Evolutionary conservation across 2,329 filamentous ascomycete species (phyloP).

Genomic region (Colletotrichum destructivum): DNA sequence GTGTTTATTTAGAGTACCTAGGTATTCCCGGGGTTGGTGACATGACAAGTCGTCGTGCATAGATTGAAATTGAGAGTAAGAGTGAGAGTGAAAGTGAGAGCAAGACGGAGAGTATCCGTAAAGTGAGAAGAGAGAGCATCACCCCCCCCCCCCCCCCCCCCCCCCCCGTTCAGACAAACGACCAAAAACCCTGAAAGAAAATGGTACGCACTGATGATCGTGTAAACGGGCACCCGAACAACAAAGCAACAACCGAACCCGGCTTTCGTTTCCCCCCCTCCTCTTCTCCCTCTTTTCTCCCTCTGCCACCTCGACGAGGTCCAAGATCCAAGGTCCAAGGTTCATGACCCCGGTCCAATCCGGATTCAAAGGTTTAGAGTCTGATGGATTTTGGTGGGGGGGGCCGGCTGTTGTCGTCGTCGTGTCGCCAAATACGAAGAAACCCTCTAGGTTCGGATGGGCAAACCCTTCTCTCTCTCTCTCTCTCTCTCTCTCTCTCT

Average conservation of each 20-base stretch:
- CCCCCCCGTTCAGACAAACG: too few relatives aligned
- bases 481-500: background rate
- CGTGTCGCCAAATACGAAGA: conserved; percentile 18
- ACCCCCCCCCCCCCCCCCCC: too few relatives aligned
- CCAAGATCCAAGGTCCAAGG: background rate
- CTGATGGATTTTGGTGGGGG: background rate
- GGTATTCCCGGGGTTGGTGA: background rate
- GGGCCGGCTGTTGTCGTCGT: background rate
- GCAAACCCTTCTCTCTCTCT: background rate
- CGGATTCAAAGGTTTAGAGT: background rate
- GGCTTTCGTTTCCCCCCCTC: background rate
- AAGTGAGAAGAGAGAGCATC: too few relatives aligned
- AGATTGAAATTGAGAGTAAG: too few relatives aligned
- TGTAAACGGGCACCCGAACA: conserved; percentile 8
- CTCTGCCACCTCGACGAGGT: background rate
- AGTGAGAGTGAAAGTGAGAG: too few relatives aligned
- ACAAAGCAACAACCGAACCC: conserved; percentile 19
- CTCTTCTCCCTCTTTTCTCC: background rate
- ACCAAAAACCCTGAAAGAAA: background rate
- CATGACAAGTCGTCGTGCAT: background rate
- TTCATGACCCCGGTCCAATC: conserved; percentile 10
- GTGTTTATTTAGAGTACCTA: background rate
- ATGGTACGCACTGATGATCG: conserved; percentile 20
- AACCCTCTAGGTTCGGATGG: background rate
- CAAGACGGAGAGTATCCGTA: too few relatives aligned